These are phyloP conservation scores for Prunus yedoensis DNA, from an alignment of 331 rosid species.

Conservation along the genomic window DNA sequence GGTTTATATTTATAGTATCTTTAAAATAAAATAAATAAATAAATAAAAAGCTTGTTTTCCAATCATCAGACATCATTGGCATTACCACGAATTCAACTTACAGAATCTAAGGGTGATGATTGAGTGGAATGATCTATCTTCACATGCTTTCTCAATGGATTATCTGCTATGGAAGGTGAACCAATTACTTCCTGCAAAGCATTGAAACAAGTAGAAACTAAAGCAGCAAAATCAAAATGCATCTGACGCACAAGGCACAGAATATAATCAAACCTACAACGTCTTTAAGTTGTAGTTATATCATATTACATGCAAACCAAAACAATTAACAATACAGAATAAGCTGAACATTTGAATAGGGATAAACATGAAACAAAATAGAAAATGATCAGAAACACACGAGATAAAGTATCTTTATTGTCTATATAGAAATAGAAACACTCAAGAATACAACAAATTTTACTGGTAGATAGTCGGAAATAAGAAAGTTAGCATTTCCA, in stretches of 20 bases:
- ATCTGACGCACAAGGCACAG: not conserved
- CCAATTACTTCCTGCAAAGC: slow-evolving; percentile 43
- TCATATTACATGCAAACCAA: not conserved
- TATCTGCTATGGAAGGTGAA: slow-evolving; percentile 35
- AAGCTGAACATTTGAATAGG: not conserved
- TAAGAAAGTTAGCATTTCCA: not conserved
- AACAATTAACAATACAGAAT: not conserved
- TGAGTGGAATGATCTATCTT: slow-evolving; percentile 41
- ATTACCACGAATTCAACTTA: slow-evolving; percentile 39
- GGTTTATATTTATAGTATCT: not conserved
- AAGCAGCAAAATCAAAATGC: slow-evolving; percentile 17
- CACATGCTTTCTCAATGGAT: slow-evolving; percentile 50
- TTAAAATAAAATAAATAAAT: not conserved
- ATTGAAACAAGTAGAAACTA: not conserved
- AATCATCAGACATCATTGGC: not conserved
- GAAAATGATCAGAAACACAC: not conserved
- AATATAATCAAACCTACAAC: not conserved
- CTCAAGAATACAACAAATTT: not conserved
- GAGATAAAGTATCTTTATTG: not conserved
- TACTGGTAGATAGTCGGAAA: not conserved
- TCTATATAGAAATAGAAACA: not conserved
- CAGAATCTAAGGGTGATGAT: slow-evolving; percentile 40
- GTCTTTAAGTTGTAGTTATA: not conserved
- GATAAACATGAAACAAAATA: not conserved
- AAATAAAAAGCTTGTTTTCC: slow-evolving; percentile 14